phyloP scores from a whole-genome alignment of 768 basidiomycete genomes.

The Phanerochaete sordida region DNA sequence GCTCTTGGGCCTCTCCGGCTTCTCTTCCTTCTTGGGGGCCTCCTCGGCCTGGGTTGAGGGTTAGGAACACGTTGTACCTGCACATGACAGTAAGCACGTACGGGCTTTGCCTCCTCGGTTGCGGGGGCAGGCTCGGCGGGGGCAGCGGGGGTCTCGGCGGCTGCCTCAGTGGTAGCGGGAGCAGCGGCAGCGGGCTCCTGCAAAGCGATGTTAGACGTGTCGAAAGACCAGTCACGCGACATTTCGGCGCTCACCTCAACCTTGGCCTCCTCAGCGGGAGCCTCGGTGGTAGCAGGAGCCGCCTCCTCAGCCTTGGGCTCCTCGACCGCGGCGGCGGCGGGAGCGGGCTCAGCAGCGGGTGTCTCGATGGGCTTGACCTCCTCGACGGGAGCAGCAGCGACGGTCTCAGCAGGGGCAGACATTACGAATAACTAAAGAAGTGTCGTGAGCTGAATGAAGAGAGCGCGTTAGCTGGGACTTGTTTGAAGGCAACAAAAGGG shows the following conservation, averaged over 20 bases:
- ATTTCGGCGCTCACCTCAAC: constrained; percentile 30
- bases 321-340: constrained; percentile 31
- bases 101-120: constrained; percentile 42
- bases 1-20: constrained; percentile 78
- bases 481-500: constrained; percentile 11
- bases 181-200: constrained; percentile 35
- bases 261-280: constrained; percentile 38
- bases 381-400: constrained; percentile 46
- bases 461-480: constrained; percentile 12
- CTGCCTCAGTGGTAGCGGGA: constrained; percentile 25
- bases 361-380: constrained; percentile 51
- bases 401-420: constrained; percentile 66
- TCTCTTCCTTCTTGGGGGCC: constrained; percentile 70
- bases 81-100: constrained; percentile 17
- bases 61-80: neutral
- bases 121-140: constrained; percentile 33
- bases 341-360: constrained; percentile 21
- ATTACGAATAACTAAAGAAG: constrained; percentile 60
- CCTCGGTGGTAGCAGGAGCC: constrained; percentile 36
- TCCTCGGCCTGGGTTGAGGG: constrained; percentile 38
- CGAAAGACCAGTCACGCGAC: neutral
- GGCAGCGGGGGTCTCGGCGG: constrained; percentile 31
- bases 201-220: neutral
- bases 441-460: constrained; percentile 45
- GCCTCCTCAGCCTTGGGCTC: constrained; percentile 38